phyloP scores from a whole-genome alignment of 768 basidiomycete genomes.

The Glaciozyma antarctica region DNA sequence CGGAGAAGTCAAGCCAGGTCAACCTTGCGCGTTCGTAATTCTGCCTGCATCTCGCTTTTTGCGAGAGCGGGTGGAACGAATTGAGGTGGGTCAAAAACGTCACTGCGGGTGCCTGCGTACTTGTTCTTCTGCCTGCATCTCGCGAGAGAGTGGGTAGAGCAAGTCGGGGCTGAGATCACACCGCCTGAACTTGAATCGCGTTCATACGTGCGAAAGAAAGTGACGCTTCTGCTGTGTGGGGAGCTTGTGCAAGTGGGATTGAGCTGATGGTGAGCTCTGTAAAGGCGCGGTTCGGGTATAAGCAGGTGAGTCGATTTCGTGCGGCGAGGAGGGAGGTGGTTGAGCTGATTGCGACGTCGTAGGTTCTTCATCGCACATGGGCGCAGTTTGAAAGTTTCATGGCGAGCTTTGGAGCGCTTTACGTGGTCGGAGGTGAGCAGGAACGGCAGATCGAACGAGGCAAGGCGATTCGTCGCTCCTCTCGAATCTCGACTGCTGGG shows the following conservation, averaged over 20 bases:
- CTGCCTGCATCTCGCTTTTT: too few species aligned
- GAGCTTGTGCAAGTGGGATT: background rate
- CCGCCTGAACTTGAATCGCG: slow-evolving; percentile 97
- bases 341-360: background rate
- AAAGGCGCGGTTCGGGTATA: slow-evolving; percentile 35
- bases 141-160: too few species aligned
- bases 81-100: too few species aligned
- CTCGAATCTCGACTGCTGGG: background rate
- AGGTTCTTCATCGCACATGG: slow-evolving; percentile 85
- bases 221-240: background rate
- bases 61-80: too few species aligned
- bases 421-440: slow-evolving; percentile 71
- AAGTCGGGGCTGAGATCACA: slow-evolving; percentile 64
- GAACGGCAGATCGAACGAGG: too few species aligned
- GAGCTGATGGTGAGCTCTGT: background rate
- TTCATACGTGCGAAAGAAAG: slow-evolving; percentile 80
- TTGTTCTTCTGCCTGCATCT: too few species aligned
- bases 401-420: slow-evolving; percentile 77
- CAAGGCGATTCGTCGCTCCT: background rate
- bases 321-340: too few species aligned
- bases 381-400: slow-evolving; percentile 72
- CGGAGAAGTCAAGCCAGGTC: too few species aligned
- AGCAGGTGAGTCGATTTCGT: slow-evolving; percentile 23
- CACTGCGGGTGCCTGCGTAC: too few species aligned
- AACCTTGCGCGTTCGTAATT: too few species aligned